Evolutionary conservation across 805 yeast species (phyloP).

Genomic region (Cyberlindnera bimundalis): DNA sequence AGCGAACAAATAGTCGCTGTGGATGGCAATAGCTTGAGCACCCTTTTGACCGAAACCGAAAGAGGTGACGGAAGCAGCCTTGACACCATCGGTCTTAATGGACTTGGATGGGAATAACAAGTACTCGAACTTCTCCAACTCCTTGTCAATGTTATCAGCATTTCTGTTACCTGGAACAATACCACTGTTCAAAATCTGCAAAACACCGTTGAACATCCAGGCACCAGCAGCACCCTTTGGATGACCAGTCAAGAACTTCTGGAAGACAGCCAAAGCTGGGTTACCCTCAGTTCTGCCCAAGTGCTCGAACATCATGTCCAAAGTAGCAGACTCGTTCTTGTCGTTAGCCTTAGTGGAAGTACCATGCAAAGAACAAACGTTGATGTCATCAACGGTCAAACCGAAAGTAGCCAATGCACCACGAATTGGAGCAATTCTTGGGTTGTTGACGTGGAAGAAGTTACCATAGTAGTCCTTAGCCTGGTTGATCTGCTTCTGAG

Average conservation of each 20-base stretch:
- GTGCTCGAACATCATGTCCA: conserved; percentile 90
- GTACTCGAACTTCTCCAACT: conserved; percentile 78
- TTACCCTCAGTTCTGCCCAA: conserved; percentile 97
- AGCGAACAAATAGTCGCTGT: conserved; percentile 91
- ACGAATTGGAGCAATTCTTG: conserved; percentile 94
- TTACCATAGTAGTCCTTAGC: conserved; percentile 96
- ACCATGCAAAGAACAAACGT: conserved; percentile 98
- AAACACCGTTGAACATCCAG: conserved; percentile 99
- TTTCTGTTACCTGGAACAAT: conserved; percentile 98
- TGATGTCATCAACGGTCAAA: conserved; percentile 90
- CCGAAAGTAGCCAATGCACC: conserved; percentile 95
- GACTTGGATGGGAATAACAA: conserved; percentile 93
- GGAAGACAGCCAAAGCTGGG: conserved; percentile 97
- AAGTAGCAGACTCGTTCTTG: conserved; percentile 92
- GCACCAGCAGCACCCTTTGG: conserved; percentile 99
- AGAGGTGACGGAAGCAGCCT: conserved; percentile 95
- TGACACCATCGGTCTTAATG: conserved; percentile 92
- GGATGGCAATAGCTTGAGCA: conserved; percentile 88
- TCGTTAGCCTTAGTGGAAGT: conserved; percentile 98
- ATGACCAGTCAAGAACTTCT: conserved; percentile 98
- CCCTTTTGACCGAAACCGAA: conserved; percentile 99
- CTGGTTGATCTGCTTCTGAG: conserved; percentile 76
- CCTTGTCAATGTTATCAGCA: conserved; percentile 91
- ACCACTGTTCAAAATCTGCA: conserved; percentile 90
- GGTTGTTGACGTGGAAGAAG: conserved; percentile 85